Evolutionary conservation across 2,329 filamentous ascomycete genomes (phyloP).

Genomic region (Calonectria fujianensis): DNA sequence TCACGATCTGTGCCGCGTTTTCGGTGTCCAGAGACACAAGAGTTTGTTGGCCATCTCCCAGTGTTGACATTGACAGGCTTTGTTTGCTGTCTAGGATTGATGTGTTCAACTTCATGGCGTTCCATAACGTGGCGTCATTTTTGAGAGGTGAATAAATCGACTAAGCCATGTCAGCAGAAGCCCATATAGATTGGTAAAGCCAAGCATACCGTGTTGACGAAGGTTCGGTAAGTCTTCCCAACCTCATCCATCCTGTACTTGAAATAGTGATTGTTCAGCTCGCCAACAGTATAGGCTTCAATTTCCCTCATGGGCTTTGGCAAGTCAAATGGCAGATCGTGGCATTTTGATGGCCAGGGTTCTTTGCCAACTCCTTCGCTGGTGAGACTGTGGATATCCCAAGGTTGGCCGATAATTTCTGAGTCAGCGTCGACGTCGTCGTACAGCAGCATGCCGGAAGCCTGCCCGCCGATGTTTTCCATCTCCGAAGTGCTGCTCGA

Average conservation of each 20-base stretch:
- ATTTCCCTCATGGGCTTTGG: constrained; percentile 44
- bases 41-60: constrained; percentile 39
- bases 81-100: background rate
- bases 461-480: constrained; percentile 39
- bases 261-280: constrained; percentile 36
- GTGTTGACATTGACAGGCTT: constrained; percentile 31
- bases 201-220: constrained; percentile 34
- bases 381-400: constrained; percentile 29
- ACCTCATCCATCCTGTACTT: constrained; percentile 5
- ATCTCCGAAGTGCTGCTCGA: constrained; percentile 15
- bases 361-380: constrained; percentile 11
- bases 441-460: constrained; percentile 43
- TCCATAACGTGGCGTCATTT: constrained; percentile 40
- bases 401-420: constrained; percentile 41
- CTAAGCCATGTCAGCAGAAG: constrained; percentile 20
- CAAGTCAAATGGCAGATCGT: constrained; percentile 47
- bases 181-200: background rate
- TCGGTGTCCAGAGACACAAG: constrained; percentile 42
- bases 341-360: constrained; percentile 33
- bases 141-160: constrained; percentile 42
- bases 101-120: background rate
- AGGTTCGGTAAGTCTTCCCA: constrained; percentile 25
- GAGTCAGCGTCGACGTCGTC: constrained; percentile 41
- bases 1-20: constrained; percentile 50
- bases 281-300: constrained; percentile 46